Conservation (phyloP, 352 stramenopile species). For the Phytophthora idaei region DNA sequence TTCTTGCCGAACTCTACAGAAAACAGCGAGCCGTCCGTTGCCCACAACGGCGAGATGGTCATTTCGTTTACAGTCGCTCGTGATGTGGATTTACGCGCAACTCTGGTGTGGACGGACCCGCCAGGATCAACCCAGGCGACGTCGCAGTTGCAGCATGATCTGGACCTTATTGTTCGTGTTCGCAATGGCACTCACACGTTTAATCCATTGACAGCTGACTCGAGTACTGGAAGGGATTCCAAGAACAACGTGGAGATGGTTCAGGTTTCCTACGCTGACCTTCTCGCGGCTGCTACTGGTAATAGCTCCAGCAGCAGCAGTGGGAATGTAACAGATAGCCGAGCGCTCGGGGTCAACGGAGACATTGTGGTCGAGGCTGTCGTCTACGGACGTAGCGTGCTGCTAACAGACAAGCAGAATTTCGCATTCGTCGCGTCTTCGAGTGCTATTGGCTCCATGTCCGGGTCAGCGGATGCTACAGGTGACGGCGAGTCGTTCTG, state of each 20-base stretch:
- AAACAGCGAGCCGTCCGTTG: slow-evolving; percentile 61
- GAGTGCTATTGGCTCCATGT: slow-evolving; percentile 69
- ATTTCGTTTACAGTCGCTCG: slow-evolving; percentile 76
- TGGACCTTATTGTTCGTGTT: slow-evolving; percentile 75
- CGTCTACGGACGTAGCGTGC: slow-evolving; percentile 67
- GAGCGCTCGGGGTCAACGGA: slow-evolving; percentile 42
- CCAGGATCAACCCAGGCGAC: slow-evolving; percentile 66
- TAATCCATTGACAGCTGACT: slow-evolving; percentile 59
- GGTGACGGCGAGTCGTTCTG: slow-evolving; percentile 47
- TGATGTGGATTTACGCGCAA: slow-evolving; percentile 70
- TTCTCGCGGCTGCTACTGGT: slow-evolving; percentile 47
- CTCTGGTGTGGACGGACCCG: slow-evolving; percentile 82
- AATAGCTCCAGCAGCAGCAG: slow-evolving; percentile 25
- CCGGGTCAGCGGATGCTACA: slow-evolving; percentile 26
- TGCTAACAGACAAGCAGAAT: slow-evolving; percentile 57
- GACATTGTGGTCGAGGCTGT: slow-evolving; percentile 79
- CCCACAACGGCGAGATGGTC: slow-evolving; percentile 57
- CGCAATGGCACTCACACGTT: slow-evolving; percentile 63
- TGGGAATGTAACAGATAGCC: slow-evolving; percentile 28
- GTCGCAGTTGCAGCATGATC: slow-evolving; percentile 76
- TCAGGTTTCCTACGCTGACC: slow-evolving; percentile 67
- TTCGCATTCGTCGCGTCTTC: slow-evolving; percentile 85
- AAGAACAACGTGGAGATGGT: slow-evolving; percentile 91
- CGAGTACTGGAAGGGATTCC: slow-evolving; percentile 56
- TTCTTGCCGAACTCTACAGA: slow-evolving; percentile 79